Base-by-base conservation (phyloP, 2,329 filamentous ascomycete species). In the Ophiostoma piceae region DNA sequence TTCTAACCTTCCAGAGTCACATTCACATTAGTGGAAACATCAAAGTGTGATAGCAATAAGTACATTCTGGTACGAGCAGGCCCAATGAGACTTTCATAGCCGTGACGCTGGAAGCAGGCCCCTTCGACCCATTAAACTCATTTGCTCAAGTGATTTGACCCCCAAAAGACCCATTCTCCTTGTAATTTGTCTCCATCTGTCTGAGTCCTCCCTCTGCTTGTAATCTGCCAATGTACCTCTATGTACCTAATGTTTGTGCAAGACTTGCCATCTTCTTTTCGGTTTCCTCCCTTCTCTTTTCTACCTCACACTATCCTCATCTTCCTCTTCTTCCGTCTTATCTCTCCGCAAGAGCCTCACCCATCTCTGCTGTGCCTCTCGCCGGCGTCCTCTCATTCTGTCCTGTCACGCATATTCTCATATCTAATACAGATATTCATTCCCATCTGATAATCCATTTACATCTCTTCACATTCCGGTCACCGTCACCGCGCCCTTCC, bases 331-430 rank as follows among this genome's bases (percentile, higher is more conserved):
- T n/a, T 62, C 14, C 57, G 11, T 29, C 26, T 26, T 32, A 62
- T 32, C 57, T 62, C 26, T 16, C 57, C 26, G 57, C 26, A 62
- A 62, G 57, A 62, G 57, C 57, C 57, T 62, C 57, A 62, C 26
- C 26, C 12, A 29, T 19, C 12, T 29, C 26, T 62, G 57, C 57
- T 32, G 57, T 62, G 57, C 57, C 57, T 62, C 57, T 57, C 51
- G 51, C 51, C 26, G 9, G 57, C 57, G 57, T 32, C 57, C 57
- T 62, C 57, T 62, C 57, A 29, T 62, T 32, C 54, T 12, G 8
- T 60, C n/a, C 11, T 29, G 22, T 60, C 47, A 60, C 54, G 22
- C 26, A 6, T 14, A 11, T 57, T 22, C 51, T 57, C 43, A n/a
- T 7, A 47, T 11, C 8, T 26, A 22, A 12, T 26, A 26, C n/a